Evolutionary conservation across 352 stramenopile genomes (phyloP).

Genomic region (Pythium rhizo-oryzae): DNA sequence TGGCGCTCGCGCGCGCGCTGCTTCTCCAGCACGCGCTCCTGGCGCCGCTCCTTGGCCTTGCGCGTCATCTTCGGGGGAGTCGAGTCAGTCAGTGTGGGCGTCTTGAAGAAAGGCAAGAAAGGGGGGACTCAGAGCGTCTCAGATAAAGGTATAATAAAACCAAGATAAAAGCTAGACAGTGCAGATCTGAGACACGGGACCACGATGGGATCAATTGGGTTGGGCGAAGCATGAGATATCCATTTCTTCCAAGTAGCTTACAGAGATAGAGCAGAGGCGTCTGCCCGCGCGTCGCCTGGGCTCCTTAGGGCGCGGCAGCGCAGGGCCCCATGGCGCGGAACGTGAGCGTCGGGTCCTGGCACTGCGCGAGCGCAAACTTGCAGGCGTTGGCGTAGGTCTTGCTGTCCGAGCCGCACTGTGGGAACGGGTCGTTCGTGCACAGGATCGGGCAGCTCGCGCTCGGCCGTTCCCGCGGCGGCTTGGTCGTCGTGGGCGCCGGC

Average conservation of each 20-base stretch:
- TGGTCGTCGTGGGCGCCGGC: neutral
- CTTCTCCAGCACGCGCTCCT: constrained; percentile 65
- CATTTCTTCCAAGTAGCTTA: no score
- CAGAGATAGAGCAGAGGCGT: no score
- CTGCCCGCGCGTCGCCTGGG: neutral
- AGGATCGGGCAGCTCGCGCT: constrained; percentile 3
- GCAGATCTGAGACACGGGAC: no score
- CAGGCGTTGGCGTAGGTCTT: constrained; percentile 30
- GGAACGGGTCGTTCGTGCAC: constrained; percentile 13
- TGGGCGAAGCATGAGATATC: no score
- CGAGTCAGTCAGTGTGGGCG: neutral
- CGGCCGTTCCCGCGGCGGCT: neutral
- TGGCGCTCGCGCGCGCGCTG: constrained; percentile 45
- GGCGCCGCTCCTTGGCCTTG: constrained; percentile 71
- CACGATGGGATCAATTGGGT: no score
- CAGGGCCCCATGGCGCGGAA: neutral
- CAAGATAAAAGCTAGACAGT: no score
- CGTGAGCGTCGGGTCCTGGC: constrained; percentile 10
- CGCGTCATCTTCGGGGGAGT: constrained; percentile 69
- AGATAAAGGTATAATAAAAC: no score
- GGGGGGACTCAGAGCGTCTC: neutral
- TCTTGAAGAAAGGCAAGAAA: neutral
- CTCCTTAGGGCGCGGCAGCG: neutral
- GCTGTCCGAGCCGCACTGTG: constrained; percentile 27
- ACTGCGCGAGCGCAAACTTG: constrained; percentile 15